A percentile compares a stretch with the other conserved stretches of the same genome.
phyloP scores from a whole-genome alignment of 192 early-diverging fungal genomes.

The Coemansia sp. region DNA sequence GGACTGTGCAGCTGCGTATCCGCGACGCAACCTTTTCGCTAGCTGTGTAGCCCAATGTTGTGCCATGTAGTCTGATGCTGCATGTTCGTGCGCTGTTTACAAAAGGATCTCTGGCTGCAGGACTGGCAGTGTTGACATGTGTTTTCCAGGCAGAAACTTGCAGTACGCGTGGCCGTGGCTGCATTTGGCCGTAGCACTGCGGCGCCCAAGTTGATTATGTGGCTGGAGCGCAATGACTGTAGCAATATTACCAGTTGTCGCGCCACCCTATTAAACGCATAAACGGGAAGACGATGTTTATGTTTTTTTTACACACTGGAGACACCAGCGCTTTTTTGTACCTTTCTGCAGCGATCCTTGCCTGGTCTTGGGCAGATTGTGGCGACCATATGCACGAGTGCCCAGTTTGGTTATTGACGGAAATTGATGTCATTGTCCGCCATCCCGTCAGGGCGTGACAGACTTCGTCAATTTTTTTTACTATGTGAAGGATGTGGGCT shows the following conservation, averaged over 20 bases:
- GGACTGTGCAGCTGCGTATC: conserved; percentile 38
- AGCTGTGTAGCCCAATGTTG: conserved; percentile 13
- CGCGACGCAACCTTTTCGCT: conserved; percentile 49
- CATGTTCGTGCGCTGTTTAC: not conserved
- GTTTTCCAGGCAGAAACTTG: not conserved
- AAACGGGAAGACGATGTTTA: not conserved
- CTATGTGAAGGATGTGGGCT: not conserved
- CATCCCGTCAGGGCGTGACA: not conserved
- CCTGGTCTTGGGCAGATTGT: not conserved
- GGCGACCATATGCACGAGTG: not conserved
- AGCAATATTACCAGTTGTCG: not conserved
- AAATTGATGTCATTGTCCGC: not conserved
- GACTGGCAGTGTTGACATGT: not conserved
- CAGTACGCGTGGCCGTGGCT: not conserved
- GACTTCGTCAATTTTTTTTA: not conserved
- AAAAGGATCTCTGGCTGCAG: not conserved
- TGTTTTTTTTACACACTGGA: not conserved
- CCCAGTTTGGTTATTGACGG: not conserved
- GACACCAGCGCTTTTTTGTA: not conserved
- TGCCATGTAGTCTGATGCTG: not conserved
- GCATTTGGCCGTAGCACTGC: not conserved
- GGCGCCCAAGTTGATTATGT: not conserved
- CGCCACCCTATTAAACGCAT: not conserved
- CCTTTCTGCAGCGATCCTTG: not conserved
- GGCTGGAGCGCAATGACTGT: not conserved